Evolutionary conservation across 495 filamentous ascomycete species (phyloP).

Genomic region (Xylaria intraflava): DNA sequence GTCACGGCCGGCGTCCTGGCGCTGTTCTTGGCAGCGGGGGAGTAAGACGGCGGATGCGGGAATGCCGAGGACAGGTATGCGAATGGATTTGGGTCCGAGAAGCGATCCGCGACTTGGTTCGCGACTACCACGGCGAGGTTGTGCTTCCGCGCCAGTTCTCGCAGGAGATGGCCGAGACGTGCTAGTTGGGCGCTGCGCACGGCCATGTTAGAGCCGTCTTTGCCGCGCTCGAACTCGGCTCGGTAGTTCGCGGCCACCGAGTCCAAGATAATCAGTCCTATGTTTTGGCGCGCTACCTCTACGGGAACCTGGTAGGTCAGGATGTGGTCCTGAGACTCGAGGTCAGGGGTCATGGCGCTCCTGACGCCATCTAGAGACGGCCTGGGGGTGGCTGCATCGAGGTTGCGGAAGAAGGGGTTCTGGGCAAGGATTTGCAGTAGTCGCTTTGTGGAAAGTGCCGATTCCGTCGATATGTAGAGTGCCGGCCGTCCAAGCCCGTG

Average conservation of each 20-base stretch:
- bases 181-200: conserved; percentile 62
- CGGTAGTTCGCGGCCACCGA: conserved; percentile 91
- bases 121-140: conserved; percentile 81
- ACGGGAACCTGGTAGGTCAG: conserved; percentile 84
- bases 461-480: conserved; percentile 94
- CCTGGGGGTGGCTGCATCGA: conserved; percentile 34
- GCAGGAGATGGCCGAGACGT: conserved; percentile 66
- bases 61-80: neutral
- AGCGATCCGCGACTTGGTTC: conserved; percentile 94
- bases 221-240: conserved; percentile 65
- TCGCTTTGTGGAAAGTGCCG: conserved; percentile 70
- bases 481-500: conserved; percentile 61
- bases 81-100: conserved; percentile 32
- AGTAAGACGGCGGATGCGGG: conserved; percentile 14
- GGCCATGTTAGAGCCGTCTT: conserved; percentile 46
- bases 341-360: conserved; percentile 78
- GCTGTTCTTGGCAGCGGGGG: neutral
- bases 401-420: conserved; percentile 54
- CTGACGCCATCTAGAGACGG: conserved; percentile 67
- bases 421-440: conserved; percentile 67
- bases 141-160: conserved; percentile 63
- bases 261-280: conserved; percentile 81
- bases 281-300: conserved; percentile 62
- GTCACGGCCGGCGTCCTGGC: neutral
- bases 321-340: conserved; percentile 95